Conservation (phyloP, 2,329 filamentous ascomycete genomes). For the Fusarium cyanostomum region DNA sequence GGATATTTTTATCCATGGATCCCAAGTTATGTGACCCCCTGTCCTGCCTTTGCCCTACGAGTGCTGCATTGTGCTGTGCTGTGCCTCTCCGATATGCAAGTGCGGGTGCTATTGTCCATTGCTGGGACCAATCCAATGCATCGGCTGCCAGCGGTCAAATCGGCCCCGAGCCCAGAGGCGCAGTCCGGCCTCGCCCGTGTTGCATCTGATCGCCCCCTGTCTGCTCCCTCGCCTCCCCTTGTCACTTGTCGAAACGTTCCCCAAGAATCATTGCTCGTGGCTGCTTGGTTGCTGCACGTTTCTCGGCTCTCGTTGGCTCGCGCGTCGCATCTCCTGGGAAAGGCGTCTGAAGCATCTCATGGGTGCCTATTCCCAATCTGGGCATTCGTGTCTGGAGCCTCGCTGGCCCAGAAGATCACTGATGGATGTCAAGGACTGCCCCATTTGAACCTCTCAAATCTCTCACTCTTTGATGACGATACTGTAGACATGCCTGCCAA, state of each 20-base stretch:
- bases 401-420: constrained; percentile 37
- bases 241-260: constrained; percentile 19
- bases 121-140: constrained; percentile 33
- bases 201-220: constrained; percentile 16
- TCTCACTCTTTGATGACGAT: constrained; percentile 25
- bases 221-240: constrained; percentile 8
- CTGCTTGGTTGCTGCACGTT: constrained; percentile 19
- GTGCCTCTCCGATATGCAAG: constrained; percentile 17
- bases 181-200: constrained; percentile 40
- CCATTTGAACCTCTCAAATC: constrained; percentile 4
- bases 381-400: constrained; percentile 37
- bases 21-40: constrained; percentile 24
- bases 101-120: constrained; percentile 18
- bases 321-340: constrained; percentile 32
- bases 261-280: constrained; percentile 3
- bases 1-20: constrained; percentile 41
- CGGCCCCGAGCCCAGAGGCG: constrained; percentile 39
- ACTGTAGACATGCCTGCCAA: constrained; percentile 35
- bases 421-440: constrained; percentile 38
- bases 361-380: constrained; percentile 28
- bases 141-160: constrained; percentile 33
- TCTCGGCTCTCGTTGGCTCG: constrained; percentile 30
- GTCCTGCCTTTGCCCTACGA: constrained; percentile 12
- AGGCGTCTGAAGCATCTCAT: constrained; percentile 25
- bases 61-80: constrained; percentile 27